Evolutionary conservation across 2,329 filamentous ascomycete species (phyloP), one percentile per base, ranked within the genome.

Genomic region (Mycosphaerelloides madeirae): DNA sequence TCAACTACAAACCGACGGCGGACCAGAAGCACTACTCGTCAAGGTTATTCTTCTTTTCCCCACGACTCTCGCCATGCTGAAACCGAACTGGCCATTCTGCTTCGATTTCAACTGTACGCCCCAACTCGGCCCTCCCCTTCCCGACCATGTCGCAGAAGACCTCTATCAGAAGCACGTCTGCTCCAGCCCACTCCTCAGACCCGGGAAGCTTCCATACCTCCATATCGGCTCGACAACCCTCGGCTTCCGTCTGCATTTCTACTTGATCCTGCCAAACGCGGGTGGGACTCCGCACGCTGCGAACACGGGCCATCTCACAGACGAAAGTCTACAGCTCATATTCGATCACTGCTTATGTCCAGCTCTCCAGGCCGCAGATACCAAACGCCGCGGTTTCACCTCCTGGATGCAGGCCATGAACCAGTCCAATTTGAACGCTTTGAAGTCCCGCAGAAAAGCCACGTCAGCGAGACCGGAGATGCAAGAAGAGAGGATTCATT

Each of bases 391-490:
- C 13, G 43, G 43, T 11, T 53, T 49, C 48, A 19, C 38, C 4
- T 41, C 45, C 6, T 55, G 52, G 52, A 40, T 51, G 19, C 50
- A 55, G 19, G 52, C 52, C 16, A 53, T 53, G 41, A 55, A 53
- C 29, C 49, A 55, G 19, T 46, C 47, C 4, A 51, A 55, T 18
- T 37, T 55, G 19, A 50, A 49, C 31, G 49, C 52, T 3, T 49
- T 55, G 29, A 55, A 53, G 14, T 50, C 50, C 9, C 42, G 50
- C 9, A 46, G 52, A 31, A 48, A 39, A 37, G n/a, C n/a, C n/a
- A n/a, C n/a, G n/a, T n/a, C n/a, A n/a, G n/a, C n/a, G n/a, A n/a
- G n/a, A n/a, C 48, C 45, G 8, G 45, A 51, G 31, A 37, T 40
- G 3, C 48, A 51, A 31, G 43, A 53, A 25, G 52, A 55, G 36